A percentile compares a stretch with the other conserved stretches of the same genome.
Conservation (phyloP, 768 basidiomycete genomes). For the Pleurotus sapidus region DNA sequence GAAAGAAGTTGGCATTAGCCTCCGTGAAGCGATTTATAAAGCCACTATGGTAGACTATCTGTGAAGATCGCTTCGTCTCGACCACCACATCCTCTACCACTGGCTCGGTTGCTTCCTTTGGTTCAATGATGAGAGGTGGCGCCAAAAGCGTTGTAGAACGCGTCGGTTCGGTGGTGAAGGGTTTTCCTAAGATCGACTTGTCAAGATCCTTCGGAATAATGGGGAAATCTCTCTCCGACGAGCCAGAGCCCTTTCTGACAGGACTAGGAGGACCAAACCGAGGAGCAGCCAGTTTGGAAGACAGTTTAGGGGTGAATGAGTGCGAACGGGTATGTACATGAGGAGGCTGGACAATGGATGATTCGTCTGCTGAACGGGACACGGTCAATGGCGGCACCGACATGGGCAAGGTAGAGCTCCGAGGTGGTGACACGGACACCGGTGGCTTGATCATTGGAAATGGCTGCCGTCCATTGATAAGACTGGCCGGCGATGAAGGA, state of each 20-base stretch:
- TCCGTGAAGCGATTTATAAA: conserved; percentile 74
- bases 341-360: conserved; percentile 16
- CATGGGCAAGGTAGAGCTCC: conserved; percentile 27
- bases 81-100: conserved; percentile 11
- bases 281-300: conserved; percentile 63
- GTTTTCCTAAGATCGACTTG: neutral
- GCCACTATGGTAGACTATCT: conserved; percentile 72
- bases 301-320: conserved; percentile 68
- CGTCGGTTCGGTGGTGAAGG: neutral
- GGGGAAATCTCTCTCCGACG: conserved; percentile 33
- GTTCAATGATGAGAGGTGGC: conserved; percentile 48
- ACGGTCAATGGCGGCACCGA: conserved; percentile 44
- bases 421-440: conserved; percentile 29
- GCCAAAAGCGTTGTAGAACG: conserved; percentile 37
- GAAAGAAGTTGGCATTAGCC: conserved; percentile 17
- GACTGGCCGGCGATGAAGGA: conserved; percentile 27
- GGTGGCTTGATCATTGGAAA: conserved; percentile 37
- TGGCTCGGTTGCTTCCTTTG: conserved; percentile 24
- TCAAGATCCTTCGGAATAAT: conserved; percentile 16
- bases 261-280: conserved; percentile 52
- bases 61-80: conserved; percentile 63
- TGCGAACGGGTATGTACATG: conserved; percentile 65
- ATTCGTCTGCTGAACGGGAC: conserved; percentile 39
- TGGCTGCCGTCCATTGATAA: conserved; percentile 36
- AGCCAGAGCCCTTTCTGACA: conserved; percentile 51